These are phyloP conservation scores for Aspergillus hiratsukae DNA, from an alignment of 2,329 filamentous ascomycete genomes.

Conservation along the genomic window DNA sequence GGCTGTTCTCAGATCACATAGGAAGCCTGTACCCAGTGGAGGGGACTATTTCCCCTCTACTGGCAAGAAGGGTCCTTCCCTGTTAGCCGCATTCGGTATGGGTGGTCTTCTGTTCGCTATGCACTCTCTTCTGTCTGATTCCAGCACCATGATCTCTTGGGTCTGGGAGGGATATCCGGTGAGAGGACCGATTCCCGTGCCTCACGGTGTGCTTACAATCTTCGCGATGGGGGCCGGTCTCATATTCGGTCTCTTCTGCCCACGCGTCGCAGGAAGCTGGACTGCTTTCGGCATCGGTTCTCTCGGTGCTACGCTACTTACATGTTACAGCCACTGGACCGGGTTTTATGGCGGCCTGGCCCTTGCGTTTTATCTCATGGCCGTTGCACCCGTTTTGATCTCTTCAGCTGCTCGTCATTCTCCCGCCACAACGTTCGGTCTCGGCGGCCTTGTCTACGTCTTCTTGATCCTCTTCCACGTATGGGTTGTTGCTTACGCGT, in stretches of 20 bases:
- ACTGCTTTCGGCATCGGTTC: constrained; percentile 72
- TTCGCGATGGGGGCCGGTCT: constrained; percentile 81
- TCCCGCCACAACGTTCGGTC: constrained; percentile 75
- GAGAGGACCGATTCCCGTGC: constrained; percentile 77
- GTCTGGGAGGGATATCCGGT: constrained; percentile 96
- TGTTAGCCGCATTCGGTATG: constrained; percentile 71
- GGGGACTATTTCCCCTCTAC: constrained; percentile 48
- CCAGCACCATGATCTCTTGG: constrained; percentile 98
- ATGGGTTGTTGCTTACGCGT: constrained; percentile 97
- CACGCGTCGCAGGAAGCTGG: constrained; percentile 71
- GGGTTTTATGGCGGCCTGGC: constrained; percentile 81
- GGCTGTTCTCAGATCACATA: constrained; percentile 70
- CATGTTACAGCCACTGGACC: constrained; percentile 73
- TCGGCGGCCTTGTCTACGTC: constrained; percentile 90
- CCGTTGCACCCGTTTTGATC: constrained; percentile 70
- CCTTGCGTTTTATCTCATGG: constrained; percentile 75
- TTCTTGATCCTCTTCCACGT: constrained; percentile 94
- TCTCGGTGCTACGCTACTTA: constrained; percentile 72
- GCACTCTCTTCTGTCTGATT: constrained; percentile 90
- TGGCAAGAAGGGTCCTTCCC: constrained; percentile 61
- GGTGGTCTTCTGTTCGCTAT: constrained; percentile 82
- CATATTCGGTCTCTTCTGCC: constrained; percentile 68
- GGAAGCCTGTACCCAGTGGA: constrained; percentile 53
- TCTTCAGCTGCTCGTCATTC: constrained; percentile 69
- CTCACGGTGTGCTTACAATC: constrained; percentile 85